phyloP scores from a whole-genome alignment of 129 eudicot genomes.

The Artemisia annua region DNA sequence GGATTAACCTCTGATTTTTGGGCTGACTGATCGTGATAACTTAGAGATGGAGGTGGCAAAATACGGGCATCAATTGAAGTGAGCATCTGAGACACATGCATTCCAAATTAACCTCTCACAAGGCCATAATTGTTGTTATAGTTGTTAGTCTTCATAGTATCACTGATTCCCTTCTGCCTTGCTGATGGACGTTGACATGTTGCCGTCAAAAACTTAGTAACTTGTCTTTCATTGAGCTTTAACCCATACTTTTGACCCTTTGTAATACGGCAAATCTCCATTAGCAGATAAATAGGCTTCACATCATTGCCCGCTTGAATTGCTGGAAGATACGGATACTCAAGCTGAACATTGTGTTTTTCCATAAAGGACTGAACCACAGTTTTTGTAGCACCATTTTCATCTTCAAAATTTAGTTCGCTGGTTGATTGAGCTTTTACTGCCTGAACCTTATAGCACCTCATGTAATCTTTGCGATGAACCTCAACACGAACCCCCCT shows the following conservation, averaged over 20 bases:
- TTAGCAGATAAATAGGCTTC: conserved; percentile 59
- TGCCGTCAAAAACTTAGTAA: conserved; percentile 52
- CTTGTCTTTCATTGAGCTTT: conserved; percentile 73
- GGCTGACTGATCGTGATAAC: too few relatives aligned
- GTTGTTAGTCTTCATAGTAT: conserved; percentile 36
- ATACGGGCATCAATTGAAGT: too few relatives aligned
- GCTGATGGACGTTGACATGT: conserved; percentile 70
- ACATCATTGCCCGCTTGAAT: conserved; percentile 54
- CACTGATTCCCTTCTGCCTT: conserved; percentile 44
- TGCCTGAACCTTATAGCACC: conserved; percentile 47
- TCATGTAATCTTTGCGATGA: conserved; percentile 23
- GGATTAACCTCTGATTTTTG: conserved; percentile 42
- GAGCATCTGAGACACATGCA: too few relatives aligned
- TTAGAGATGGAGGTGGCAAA: conserved; percentile 25
- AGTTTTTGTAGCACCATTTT: conserved; percentile 31
- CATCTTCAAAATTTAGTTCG: conserved; percentile 38
- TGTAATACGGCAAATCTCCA: conserved; percentile 71
- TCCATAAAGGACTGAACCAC: conserved; percentile 48
- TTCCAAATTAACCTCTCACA: too few relatives aligned
- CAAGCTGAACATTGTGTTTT: conserved; percentile 39
- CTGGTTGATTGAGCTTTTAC: conserved; percentile 33
- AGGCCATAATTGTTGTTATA: conserved; percentile 29
- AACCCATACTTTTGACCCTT: conserved; percentile 51
- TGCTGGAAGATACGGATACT: conserved; percentile 52
- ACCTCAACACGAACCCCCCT: conserved; percentile 57